Conservation (phyloP, 2,329 filamentous ascomycete genomes). For the Diaporthe vaccinii region DNA sequence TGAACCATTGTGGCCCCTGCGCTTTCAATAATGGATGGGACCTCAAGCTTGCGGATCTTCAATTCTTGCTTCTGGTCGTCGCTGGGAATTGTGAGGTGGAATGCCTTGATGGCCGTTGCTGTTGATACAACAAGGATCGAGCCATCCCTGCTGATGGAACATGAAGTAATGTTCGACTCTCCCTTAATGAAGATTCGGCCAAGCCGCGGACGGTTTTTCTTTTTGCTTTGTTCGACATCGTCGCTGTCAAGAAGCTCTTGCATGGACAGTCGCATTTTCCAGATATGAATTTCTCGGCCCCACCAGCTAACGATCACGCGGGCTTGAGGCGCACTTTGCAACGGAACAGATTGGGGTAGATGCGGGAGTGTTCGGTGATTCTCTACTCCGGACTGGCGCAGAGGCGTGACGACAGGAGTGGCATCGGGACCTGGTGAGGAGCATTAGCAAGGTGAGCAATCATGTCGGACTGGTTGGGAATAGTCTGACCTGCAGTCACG, state of each 20-base stretch:
- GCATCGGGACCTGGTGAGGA: slow-evolving; percentile 80
- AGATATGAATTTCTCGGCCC: slow-evolving; percentile 89
- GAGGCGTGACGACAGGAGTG: slow-evolving; percentile 83
- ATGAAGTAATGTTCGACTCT: slow-evolving; percentile 85
- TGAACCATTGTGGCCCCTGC: slow-evolving; percentile 78
- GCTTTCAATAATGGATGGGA: slow-evolving; percentile 69
- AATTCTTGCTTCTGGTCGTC: slow-evolving; percentile 70
- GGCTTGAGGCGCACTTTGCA: slow-evolving; percentile 79
- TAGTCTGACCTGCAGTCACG: slow-evolving; percentile 84
- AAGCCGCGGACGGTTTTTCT: slow-evolving; percentile 73
- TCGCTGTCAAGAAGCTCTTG: slow-evolving; percentile 61
- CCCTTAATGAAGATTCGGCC: slow-evolving; percentile 78
- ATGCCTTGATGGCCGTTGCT: slow-evolving; percentile 80
- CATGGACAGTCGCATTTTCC: slow-evolving; percentile 69
- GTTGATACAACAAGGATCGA: slow-evolving; percentile 81
- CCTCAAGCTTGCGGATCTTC: slow-evolving; percentile 77
- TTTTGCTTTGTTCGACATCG: slow-evolving; percentile 57
- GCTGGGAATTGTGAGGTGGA: slow-evolving; percentile 70
- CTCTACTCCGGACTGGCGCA: slow-evolving; percentile 82
- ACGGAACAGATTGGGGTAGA: slow-evolving; percentile 82
- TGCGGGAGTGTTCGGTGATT: slow-evolving; percentile 86
- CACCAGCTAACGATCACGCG: slow-evolving; percentile 92
- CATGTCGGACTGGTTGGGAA: neutral
- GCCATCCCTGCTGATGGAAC: slow-evolving; percentile 77
- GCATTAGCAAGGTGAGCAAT: slow-evolving; percentile 49